Evolutionary conservation across 2,329 filamentous ascomycete genomes (phyloP).

Genomic region (Phaeoacremonium minimum): DNA sequence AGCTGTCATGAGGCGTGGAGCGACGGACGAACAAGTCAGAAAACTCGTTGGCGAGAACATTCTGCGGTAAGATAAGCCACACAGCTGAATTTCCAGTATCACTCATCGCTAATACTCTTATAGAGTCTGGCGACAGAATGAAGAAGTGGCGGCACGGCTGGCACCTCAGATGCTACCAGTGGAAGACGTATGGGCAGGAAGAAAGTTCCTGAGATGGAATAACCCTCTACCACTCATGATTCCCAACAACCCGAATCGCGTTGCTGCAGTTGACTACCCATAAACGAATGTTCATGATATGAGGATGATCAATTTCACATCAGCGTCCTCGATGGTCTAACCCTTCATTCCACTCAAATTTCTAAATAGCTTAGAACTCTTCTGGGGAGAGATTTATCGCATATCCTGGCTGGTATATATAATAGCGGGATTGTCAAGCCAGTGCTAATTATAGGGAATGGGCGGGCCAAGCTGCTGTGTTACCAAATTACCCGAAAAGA

Average conservation of each 20-base stretch:
- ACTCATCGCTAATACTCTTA: not conserved
- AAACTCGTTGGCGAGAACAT: constrained; percentile 59
- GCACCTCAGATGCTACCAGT: constrained; percentile 1
- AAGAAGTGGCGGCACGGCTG: not conserved
- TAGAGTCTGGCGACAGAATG: constrained; percentile 4
- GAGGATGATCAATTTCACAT: too few relatives aligned
- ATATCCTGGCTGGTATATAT: too few relatives aligned
- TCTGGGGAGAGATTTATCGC: too few relatives aligned
- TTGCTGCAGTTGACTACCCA: not conserved
- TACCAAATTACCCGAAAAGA: too few relatives aligned
- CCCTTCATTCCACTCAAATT: too few relatives aligned
- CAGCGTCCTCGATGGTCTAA: too few relatives aligned
- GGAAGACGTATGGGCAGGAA: constrained; percentile 3
- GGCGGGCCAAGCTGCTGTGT: too few relatives aligned
- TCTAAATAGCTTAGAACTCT: too few relatives aligned
- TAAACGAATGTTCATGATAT: too few relatives aligned
- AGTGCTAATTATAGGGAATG: too few relatives aligned
- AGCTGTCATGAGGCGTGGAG: constrained; percentile 49
- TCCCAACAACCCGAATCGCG: constrained; percentile 1
- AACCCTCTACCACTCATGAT: constrained; percentile 1
- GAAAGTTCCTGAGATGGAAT: constrained; percentile 2
- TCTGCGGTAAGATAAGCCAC: constrained; percentile 20
- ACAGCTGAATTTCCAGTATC: too few relatives aligned
- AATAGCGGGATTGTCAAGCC: too few relatives aligned
- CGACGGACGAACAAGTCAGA: constrained; percentile 51